Conservation (phyloP, 108 stramenopile genomes). For the Conticribra guillardii region DNA sequence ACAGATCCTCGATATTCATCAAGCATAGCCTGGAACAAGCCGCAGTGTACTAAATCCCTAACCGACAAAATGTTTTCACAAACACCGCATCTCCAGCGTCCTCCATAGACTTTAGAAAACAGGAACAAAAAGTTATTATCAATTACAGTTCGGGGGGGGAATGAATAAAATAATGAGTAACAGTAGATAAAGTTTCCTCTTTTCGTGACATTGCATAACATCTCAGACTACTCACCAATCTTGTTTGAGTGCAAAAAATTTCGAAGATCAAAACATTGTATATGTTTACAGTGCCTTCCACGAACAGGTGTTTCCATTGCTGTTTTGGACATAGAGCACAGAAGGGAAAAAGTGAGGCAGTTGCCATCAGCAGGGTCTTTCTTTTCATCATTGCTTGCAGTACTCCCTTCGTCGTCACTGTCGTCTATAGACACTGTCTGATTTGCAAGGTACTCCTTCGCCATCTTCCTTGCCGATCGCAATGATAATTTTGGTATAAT, state of each 20-base stretch:
- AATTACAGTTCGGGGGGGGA: too few relatives aligned
- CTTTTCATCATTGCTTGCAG: constrained; percentile 9
- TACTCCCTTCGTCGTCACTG: constrained; percentile 53
- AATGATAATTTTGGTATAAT: constrained; percentile 33
- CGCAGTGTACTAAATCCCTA: constrained; percentile 47
- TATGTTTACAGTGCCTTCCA: constrained; percentile 35
- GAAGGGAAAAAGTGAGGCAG: constrained; percentile 56
- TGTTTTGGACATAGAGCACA: constrained; percentile 59
- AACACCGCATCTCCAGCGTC: constrained; percentile 72
- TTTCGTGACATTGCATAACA: too few relatives aligned
- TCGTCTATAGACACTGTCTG: constrained; percentile 40
- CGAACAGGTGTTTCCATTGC: constrained; percentile 72
- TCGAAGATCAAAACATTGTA: constrained; percentile 68
- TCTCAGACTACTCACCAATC: too few relatives aligned
- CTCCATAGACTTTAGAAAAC: too few relatives aligned
- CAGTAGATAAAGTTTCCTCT: too few relatives aligned
- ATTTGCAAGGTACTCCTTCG: constrained; percentile 38
- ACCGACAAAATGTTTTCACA: constrained; percentile 52
- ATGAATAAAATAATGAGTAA: too few relatives aligned
- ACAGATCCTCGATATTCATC: constrained; percentile 28
- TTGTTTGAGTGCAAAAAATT: constrained; percentile 62
- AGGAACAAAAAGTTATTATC: too few relatives aligned
- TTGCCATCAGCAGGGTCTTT: constrained; percentile 10
- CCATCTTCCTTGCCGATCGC: constrained; percentile 40
- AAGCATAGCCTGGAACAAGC: constrained; percentile 45